A percentile compares a stretch with the other conserved stretches of the same genome.
These are phyloP conservation scores for Penium margaritaceum DNA, from an alignment of 139 green algal genomes.

Conservation along the genomic window DNA sequence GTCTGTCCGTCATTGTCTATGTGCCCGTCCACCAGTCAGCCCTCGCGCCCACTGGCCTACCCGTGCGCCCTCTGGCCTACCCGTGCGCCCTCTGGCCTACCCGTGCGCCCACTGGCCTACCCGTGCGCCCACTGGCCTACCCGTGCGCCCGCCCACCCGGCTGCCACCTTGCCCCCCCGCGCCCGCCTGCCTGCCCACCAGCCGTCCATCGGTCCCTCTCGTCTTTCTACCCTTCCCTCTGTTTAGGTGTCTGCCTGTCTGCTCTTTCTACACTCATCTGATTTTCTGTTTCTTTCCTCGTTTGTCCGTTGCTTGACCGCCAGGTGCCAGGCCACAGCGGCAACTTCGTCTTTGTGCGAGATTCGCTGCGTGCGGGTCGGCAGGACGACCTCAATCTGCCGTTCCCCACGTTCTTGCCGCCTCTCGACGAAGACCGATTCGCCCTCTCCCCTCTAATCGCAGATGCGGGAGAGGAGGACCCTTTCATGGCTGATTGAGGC, in stretches of 20 bases:
- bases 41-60: no score
- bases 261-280: neutral
- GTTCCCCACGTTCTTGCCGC: slow-evolving; percentile 29
- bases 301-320: neutral
- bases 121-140: no score
- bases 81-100: no score
- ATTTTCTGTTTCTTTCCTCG: neutral
- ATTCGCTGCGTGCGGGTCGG: neutral
- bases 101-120: no score
- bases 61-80: no score
- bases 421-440: slow-evolving; percentile 5
- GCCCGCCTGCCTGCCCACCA: no score
- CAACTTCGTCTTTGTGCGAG: slow-evolving; percentile 41
- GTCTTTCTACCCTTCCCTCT: neutral
- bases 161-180: no score
- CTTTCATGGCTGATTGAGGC: slow-evolving; percentile 29
- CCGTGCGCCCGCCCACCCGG: no score
- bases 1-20: no score
- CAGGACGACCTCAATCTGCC: neutral
- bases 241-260: neutral
- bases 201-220: neutral
- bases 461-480: slow-evolving; percentile 11
- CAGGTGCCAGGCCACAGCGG: slow-evolving; percentile 42
- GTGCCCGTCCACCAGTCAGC: no score
- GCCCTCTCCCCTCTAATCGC: neutral